Evolutionary conservation across 352 stramenopile genomes (phyloP).

Genomic region (Globisporangium paroecandrum): DNA sequence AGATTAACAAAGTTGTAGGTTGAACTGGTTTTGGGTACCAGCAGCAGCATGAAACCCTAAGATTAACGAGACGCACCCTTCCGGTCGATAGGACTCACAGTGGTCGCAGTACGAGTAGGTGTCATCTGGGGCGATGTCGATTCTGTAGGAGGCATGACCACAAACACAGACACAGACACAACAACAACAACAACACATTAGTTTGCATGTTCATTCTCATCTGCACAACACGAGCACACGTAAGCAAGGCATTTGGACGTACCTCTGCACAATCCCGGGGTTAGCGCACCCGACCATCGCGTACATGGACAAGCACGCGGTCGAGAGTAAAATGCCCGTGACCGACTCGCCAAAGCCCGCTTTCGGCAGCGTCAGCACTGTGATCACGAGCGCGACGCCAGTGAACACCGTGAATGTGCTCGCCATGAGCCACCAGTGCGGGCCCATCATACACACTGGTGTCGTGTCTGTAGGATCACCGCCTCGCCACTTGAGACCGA

Average conservation of each 20-base stretch:
- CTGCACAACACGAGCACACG: neutral
- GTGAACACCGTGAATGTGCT: constrained; percentile 56
- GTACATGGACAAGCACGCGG: constrained; percentile 59
- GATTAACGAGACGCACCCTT: constrained; percentile 37
- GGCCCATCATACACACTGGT: constrained; percentile 63
- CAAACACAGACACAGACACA: constrained; percentile 6
- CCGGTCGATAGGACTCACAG: constrained; percentile 73
- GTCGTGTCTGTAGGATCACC: neutral
- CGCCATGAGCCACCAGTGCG: constrained; percentile 77
- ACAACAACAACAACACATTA: neutral
- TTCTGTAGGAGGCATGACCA: neutral
- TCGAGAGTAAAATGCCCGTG: constrained; percentile 54
- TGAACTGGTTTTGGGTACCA: neutral
- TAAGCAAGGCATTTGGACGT: constrained; percentile 2
- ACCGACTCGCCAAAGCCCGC: constrained; percentile 38
- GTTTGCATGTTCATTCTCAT: neutral
- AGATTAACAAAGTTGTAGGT: neutral
- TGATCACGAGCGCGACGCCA: constrained; percentile 41
- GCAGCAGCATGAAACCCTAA: neutral
- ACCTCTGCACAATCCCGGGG: constrained; percentile 64
- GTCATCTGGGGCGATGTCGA: constrained; percentile 35
- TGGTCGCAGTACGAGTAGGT: constrained; percentile 78
- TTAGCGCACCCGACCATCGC: constrained; percentile 70
- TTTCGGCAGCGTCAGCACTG: constrained; percentile 41
- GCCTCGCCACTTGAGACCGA: constrained; percentile 40